Conservation (phyloP, 352 stramenopile genomes). For the Blastocystis hominis region DNA sequence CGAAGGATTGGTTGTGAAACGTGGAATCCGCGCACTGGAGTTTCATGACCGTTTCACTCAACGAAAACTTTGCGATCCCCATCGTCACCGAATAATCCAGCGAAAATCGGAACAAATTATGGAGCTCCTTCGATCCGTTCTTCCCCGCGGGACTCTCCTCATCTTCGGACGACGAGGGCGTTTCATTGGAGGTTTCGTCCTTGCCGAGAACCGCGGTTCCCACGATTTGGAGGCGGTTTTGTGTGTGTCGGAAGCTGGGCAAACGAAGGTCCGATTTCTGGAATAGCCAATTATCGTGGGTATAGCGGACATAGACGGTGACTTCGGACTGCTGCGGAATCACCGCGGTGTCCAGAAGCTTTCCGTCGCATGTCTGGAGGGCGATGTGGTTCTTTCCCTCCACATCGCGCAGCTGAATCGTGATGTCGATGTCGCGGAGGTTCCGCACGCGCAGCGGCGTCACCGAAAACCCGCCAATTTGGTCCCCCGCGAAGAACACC, state of each 20-base stretch:
- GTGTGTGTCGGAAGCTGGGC: neutral
- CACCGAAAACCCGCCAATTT: neutral
- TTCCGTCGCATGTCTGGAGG: neutral
- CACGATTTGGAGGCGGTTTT: neutral
- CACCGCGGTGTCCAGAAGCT: neutral
- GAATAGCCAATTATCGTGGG: neutral
- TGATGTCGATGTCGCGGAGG: conserved; percentile 31
- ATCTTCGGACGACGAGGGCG: neutral
- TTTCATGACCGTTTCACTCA: neutral
- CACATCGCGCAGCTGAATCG: neutral
- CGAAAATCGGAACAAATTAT: conserved; percentile 31
- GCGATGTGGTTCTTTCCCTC: neutral
- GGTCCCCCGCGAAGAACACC: neutral
- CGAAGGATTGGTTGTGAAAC: neutral
- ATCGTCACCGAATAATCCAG: neutral
- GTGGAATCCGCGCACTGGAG: neutral
- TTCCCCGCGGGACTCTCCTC: neutral
- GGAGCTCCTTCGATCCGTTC: neutral
- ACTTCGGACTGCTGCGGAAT: neutral
- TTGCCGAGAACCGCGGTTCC: neutral
- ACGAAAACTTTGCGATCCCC: neutral
- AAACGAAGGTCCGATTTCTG: neutral
- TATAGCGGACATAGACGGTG: neutral
- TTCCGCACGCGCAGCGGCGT: conserved; percentile 9
- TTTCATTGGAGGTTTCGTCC: neutral